These are phyloP conservation scores for Lachancea quebecensis DNA, from an alignment of 805 yeast genomes.

Conservation along the genomic window DNA sequence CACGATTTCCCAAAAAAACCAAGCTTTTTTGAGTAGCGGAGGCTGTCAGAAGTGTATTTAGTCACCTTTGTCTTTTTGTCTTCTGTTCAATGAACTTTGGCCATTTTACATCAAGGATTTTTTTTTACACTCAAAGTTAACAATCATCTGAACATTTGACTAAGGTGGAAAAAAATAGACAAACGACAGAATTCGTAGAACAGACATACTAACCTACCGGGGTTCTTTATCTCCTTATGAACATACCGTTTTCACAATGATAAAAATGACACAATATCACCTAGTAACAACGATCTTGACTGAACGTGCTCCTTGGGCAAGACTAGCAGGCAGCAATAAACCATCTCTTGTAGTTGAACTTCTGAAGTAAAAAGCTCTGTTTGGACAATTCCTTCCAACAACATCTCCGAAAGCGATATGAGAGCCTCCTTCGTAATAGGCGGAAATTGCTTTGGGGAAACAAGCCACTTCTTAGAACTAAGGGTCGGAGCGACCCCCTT, in stretches of 20 bases:
- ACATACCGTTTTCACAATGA: neutral
- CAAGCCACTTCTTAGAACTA: neutral
- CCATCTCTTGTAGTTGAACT: conserved; percentile 17
- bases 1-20: too few relatives aligned
- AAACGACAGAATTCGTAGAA: too few relatives aligned
- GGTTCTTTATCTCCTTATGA: too few relatives aligned
- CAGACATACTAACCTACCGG: too few relatives aligned
- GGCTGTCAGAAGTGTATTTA: too few relatives aligned
- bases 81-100: too few relatives aligned
- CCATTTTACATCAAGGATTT: too few relatives aligned
- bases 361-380: conserved; percentile 22
- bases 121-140: too few relatives aligned
- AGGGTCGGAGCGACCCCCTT: neutral
- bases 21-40: too few relatives aligned
- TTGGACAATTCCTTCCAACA: conserved; percentile 22
- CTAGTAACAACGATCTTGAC: conserved; percentile 16
- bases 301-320: conserved; percentile 16
- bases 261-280: conserved; percentile 15
- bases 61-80: too few relatives aligned
- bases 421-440: conserved; percentile 20
- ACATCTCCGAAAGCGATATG: conserved; percentile 15
- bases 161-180: too few relatives aligned
- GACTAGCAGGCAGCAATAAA: conserved; percentile 19
- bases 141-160: too few relatives aligned
- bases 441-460: conserved; percentile 14